Base-by-base conservation (phyloP, 2,329 filamentous ascomycete genomes). In the Fusarium nodosum region DNA sequence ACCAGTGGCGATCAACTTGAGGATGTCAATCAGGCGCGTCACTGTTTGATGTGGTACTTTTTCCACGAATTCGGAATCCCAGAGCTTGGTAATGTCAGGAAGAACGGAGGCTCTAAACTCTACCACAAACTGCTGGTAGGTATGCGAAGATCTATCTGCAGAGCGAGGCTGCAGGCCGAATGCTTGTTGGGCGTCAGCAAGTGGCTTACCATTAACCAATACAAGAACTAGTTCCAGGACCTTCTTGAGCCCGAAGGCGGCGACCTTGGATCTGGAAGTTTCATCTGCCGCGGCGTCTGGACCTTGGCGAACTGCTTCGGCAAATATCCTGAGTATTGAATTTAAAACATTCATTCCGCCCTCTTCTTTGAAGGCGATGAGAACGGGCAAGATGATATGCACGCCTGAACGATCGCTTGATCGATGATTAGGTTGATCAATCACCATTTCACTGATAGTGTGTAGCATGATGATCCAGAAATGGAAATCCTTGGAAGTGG, bases 381-480 rank as follows among this genome's bases (percentile, higher is more conserved):
- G 84, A 36, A 98, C 90, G 30, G 96, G 86, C 44, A 93, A 91
- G 55, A 91, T 87, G 16, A 90, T 84, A 66, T 88, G 87, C 11
- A 82, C 74, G 8, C 77, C 83, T 67, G 80, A 82, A 69, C 79
- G 86, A 68, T 83, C 88, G 74, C 74, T 85, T 73, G 80, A 82
- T 60, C 80, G 84, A 64, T 76, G 79, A 69, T 82, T 62, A 8
- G 74, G 86, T 54, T 80, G 78, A 74, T 97, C 93, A 65, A 96
- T 88, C 64, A 97, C 82, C 79, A 97, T 87, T 75, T 94, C 91
- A 39, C 92, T 90, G 56, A 97, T 83, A 0, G 91, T 90, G 59
- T 93, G 90, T 20, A 97, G 82, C 77, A 94, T 91, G 57, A 94
- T 89, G 62, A 95, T 92, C 84, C 92, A 93, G 76, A 96, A 96